Conservation (phyloP, 108 stramenopile species). For the Stephanodiscus triporus region DNA sequence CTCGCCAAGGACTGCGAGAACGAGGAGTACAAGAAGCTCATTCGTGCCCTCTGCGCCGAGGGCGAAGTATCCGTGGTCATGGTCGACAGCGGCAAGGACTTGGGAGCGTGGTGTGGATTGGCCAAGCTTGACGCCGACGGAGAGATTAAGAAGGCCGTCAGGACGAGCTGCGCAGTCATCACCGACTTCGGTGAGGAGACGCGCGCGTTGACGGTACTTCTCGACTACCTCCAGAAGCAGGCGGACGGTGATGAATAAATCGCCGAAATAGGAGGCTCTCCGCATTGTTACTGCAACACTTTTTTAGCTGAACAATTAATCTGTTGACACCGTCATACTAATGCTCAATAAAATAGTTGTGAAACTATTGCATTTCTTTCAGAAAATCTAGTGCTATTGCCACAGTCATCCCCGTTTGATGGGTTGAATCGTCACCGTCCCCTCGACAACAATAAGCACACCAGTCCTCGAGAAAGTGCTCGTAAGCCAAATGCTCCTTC, state of each 20-base stretch:
- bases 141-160: constrained; percentile 95
- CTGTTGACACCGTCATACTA: too few relatives aligned
- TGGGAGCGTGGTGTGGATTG: constrained; percentile 98
- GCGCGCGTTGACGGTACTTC: constrained; percentile 91
- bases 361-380: constrained; percentile 63
- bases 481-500: constrained; percentile 75
- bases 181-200: constrained; percentile 99
- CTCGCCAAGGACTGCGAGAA: constrained; percentile 99
- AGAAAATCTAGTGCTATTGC: constrained; percentile 58
- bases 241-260: constrained; percentile 52
- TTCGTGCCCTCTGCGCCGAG: constrained; percentile 98
- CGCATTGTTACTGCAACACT: too few relatives aligned
- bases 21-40: constrained; percentile 98
- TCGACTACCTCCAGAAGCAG: constrained; percentile 97
- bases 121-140: constrained; percentile 98
- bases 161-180: constrained; percentile 96
- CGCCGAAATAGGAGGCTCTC: too few relatives aligned
- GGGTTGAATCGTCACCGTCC: background rate
- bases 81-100: constrained; percentile 94
- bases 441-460: constrained; percentile 51
- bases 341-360: too few relatives aligned
- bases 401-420: constrained; percentile 44
- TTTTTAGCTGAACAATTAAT: too few relatives aligned
- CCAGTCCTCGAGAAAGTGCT: constrained; percentile 85
- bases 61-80: constrained; percentile 97